Percentiles rank a stretch among this genome's conserved stretches.
phyloP scores from a whole-genome alignment of 2,329 filamentous ascomycete genomes.

The Calycina marina region DNA sequence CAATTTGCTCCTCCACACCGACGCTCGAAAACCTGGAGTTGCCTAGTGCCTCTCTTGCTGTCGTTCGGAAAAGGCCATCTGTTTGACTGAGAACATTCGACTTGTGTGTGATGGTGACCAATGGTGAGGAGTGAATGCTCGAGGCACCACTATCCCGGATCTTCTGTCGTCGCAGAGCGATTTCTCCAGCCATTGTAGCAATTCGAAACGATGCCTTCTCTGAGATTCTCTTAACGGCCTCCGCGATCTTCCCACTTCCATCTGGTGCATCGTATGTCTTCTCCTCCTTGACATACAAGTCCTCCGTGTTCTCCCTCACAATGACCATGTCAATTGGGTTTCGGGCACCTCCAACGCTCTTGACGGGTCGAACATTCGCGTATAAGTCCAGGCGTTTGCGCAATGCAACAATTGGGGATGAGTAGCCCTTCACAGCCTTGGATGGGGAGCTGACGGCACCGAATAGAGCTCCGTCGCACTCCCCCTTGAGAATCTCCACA shows the following conservation, averaged over 20 bases:
- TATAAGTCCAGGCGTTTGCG: constrained; percentile 92
- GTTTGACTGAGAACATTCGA: constrained; percentile 94
- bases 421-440: constrained; percentile 85
- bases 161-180: constrained; percentile 74
- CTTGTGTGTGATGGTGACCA: constrained; percentile 97
- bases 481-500: constrained; percentile 71
- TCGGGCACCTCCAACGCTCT: constrained; percentile 52
- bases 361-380: constrained; percentile 94
- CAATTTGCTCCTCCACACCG: constrained; percentile 87
- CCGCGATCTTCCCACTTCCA: constrained; percentile 65
- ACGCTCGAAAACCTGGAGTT: constrained; percentile 48
- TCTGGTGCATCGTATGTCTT: constrained; percentile 61
- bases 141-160: constrained; percentile 46
- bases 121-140: constrained; percentile 51
- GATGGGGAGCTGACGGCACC: constrained; percentile 90
- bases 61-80: constrained; percentile 84
- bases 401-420: constrained; percentile 74
- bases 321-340: constrained; percentile 79
- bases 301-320: constrained; percentile 96
- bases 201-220: constrained; percentile 76
- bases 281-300: constrained; percentile 86
- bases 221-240: constrained; percentile 95
- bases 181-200: constrained; percentile 84
- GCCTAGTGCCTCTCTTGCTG: constrained; percentile 59
- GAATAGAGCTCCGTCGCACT: constrained; percentile 93